Evolutionary conservation across 306 rosid genomes (phyloP), one percentile per base, ranked within the genome.

Genomic region (Macrotyloma uniflorum): DNA sequence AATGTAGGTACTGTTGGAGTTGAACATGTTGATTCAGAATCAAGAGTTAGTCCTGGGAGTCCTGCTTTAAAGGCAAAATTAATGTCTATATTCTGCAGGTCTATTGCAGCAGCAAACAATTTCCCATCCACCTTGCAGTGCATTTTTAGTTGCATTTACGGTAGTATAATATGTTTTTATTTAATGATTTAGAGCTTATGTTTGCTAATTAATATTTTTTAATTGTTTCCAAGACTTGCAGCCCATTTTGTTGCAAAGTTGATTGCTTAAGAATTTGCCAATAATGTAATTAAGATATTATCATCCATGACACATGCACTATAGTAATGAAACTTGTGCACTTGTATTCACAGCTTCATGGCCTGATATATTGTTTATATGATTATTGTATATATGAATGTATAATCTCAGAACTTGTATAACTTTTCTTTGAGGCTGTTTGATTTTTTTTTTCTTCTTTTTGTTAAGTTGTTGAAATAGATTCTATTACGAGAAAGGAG

Each of bases 111-210:
- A 45, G 97, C 98, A 72, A 92, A 94, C 82, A 89, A 94, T 89
- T 92, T 94, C 78, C 98, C 98, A 14, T 82, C 97, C 70, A 89
- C 98, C 59, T 80, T 94, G 89, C 98, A 94, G 85, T 92, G 98
- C 88, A 92, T 94, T 82, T 94, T 94, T 91, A 88, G 92, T 64
- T 90, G 97, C 90, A 88, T 94, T 77, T 94, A 92, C 75, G 98
- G 98, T 94, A 87, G 36, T 80, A 20, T 42, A 77, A 20, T 86
- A 50, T 61, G 19, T 47, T 72, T 28, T 70, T 30, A n/a, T 45
- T 70, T 28, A 22, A 50, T 59, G 70, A 50, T 63, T 24, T 32
- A 72, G 26, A 72, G 40, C 80, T 65, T 40, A 35, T 80, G 54
- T 75, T 71, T 64, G 70, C 77, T 71, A 59, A 77, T 55, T 71